Base-by-base conservation (phyloP, 192 early-diverging fungal genomes). In the Umbelopsis isabellina region DNA sequence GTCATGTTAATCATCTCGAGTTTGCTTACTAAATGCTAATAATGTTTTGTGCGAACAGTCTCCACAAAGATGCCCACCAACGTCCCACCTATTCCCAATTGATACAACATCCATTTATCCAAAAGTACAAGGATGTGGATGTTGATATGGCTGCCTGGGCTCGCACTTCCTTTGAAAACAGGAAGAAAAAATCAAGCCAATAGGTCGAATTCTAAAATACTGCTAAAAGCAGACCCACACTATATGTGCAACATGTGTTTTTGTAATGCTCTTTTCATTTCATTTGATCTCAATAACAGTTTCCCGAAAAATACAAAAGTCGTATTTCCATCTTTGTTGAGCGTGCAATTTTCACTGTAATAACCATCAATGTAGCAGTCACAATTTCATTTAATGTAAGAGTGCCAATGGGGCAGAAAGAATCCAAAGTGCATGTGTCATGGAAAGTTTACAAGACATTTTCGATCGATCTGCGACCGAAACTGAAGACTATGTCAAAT, bases 131-230 rank as follows among this genome's bases (percentile, higher is more conserved):
- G 12, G 68, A 83, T 11, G 75, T 44, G 4, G 76, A 85, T 4
- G 93, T 97, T 2, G 94, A 97, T 74, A 94, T 95, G 92, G 89
- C 85, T 53, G 85, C 79, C 33, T 97, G 95, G 95, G 94, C 90
- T 2, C 53, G 66, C 2, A 74, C 81, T 33, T 91, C 93, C 10
- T 81, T 86, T 74, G 74, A 71, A n/a, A 73, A 71, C n/a, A 72
- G 74, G 58, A 53, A 61, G 33, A 21, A 27, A 25, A 67, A 72
- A 61, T 16, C 1, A 2, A n/a, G 13, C 30, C 25, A 35, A 10
- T 27, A 27, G 33, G 30, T 61, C 5, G 6, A 41, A 41, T 41
- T 41, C 37, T 41, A 41, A 41, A 41, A 41, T 41, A 41, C 37
- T 41, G 37, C 37, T 61, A 25, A 61, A 33, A 35, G 30, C 16